Conservation (phyloP, 73 alveolate species). For the Blepharisma japonicum region DNA sequence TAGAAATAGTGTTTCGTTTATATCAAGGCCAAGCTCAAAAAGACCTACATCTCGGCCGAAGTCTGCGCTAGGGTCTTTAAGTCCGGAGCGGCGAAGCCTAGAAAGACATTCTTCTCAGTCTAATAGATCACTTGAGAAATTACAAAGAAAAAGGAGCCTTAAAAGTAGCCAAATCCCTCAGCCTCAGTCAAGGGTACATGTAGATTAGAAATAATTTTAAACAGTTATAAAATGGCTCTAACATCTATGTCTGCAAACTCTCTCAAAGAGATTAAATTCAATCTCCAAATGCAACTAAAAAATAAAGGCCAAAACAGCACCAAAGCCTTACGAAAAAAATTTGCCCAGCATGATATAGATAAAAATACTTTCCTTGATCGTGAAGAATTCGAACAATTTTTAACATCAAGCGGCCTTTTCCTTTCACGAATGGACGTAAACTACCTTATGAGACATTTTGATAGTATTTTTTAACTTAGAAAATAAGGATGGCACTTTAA, state of each 20-base stretch:
- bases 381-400: conserved; percentile 11
- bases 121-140: too few relatives aligned
- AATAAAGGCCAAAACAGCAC: neutral
- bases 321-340: neutral
- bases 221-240: conserved; percentile 2
- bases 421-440: conserved; percentile 20
- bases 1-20: too few relatives aligned
- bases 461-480: neutral
- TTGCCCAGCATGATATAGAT: neutral
- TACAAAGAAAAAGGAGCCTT: too few relatives aligned
- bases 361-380: conserved; percentile 6
- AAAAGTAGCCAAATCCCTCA: too few relatives aligned
- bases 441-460: conserved; percentile 20
- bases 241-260: conserved; percentile 27
- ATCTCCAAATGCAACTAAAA: conserved; percentile 27
- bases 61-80: too few relatives aligned
- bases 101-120: too few relatives aligned
- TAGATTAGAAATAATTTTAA: too few relatives aligned
- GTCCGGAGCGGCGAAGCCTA: too few relatives aligned
- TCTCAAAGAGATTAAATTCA: conserved; percentile 19
- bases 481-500: too few relatives aligned
- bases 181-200: too few relatives aligned
- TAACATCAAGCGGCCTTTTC: neutral
- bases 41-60: too few relatives aligned
- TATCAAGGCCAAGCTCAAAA: too few relatives aligned